Evolutionary conservation across 371 early-diverging fungal genomes (phyloP).

Genomic region (Coemansia sp.): DNA sequence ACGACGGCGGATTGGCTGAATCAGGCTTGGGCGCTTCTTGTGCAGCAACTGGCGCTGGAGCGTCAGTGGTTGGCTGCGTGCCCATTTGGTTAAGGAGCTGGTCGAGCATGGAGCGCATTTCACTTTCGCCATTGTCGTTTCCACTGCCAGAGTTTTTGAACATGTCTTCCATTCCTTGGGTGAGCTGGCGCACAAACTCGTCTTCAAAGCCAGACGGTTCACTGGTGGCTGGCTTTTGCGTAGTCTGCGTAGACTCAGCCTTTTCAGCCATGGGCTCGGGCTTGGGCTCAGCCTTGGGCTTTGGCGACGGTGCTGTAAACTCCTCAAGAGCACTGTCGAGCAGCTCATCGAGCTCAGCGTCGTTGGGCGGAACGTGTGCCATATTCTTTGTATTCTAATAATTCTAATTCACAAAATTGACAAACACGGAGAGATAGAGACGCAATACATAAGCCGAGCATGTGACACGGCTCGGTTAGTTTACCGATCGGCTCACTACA

Average conservation of each 20-base stretch:
- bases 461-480: background rate
- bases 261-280: constrained; percentile 19
- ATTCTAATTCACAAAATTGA: background rate
- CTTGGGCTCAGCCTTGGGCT: constrained; percentile 15
- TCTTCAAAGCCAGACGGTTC: constrained; percentile 32
- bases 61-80: constrained; percentile 1
- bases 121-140: constrained; percentile 4
- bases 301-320: constrained; percentile 42
- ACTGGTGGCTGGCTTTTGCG: background rate
- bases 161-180: constrained; percentile 46
- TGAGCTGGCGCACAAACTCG: constrained; percentile 42
- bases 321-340: constrained; percentile 74
- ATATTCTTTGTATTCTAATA: constrained; percentile 3
- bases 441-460: background rate
- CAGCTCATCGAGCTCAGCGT: constrained; percentile 64
- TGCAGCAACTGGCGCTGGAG: background rate
- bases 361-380: constrained; percentile 27
- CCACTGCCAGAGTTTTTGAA: constrained; percentile 17
- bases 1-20: constrained; percentile 47
- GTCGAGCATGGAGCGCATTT: constrained; percentile 34
- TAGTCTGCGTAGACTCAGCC: constrained; percentile 11
- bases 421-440: background rate
- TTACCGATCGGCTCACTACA: background rate
- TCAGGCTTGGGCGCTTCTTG: background rate
- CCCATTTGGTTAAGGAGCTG: constrained; percentile 42